These are phyloP conservation scores for Penicillium cosmopolitanum DNA, from an alignment of 495 filamentous ascomycete genomes.

Conservation along the genomic window DNA sequence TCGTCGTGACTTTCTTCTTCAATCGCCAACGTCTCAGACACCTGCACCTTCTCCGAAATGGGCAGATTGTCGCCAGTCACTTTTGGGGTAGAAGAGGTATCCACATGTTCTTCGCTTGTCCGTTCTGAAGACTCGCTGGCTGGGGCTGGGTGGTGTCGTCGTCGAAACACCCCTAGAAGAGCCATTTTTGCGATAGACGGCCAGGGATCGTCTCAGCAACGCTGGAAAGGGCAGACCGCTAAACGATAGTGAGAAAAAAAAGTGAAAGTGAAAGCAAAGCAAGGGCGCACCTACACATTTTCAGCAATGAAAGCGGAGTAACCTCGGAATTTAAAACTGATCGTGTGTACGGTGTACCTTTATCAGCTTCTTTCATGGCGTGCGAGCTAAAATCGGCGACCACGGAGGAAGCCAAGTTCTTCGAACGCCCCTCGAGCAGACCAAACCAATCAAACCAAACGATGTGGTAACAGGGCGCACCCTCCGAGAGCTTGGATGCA, in stretches of 20 bases:
- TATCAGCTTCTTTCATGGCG: not conserved
- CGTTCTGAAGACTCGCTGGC: not conserved
- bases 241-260: not conserved
- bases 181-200: not conserved
- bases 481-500: not conserved
- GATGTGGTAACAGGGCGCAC: not conserved
- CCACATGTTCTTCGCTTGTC: not conserved
- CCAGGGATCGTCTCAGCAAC: not conserved
- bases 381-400: not conserved
- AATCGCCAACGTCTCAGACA: slow-evolving; percentile 28
- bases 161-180: not conserved
- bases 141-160: not conserved
- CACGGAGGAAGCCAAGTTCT: not conserved
- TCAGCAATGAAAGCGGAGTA: not conserved
- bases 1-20: slow-evolving; percentile 44
- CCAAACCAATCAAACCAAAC: not conserved
- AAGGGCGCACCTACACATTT: not conserved
- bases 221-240: not conserved
- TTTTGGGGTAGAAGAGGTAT: not conserved
- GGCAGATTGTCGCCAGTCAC: slow-evolving; percentile 4
- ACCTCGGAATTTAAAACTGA: not conserved
- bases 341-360: not conserved
- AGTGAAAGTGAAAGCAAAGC: not conserved
- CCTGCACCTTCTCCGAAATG: slow-evolving; percentile 26
- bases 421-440: not conserved